phyloP scores from a whole-genome alignment of 495 filamentous ascomycete genomes.

The Viridothelium virens region DNA sequence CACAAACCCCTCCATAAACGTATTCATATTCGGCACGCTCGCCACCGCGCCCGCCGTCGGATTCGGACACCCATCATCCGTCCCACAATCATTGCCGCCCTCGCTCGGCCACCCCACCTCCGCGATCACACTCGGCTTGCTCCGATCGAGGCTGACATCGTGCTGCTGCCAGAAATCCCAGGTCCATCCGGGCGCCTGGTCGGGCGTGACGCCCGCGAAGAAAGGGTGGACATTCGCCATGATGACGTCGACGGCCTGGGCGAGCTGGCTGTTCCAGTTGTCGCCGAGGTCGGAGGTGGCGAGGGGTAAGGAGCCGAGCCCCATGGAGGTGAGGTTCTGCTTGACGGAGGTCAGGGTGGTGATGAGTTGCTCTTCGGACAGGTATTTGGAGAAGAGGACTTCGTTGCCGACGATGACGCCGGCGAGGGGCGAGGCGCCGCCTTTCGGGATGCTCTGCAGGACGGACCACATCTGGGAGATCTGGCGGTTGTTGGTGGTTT shows the following conservation, averaged over 20 bases:
- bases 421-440: slow-evolving; percentile 51
- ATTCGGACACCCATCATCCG: slow-evolving; percentile 45
- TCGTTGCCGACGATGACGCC: slow-evolving; percentile 93
- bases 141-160: slow-evolving; percentile 51
- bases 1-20: slow-evolving; percentile 77
- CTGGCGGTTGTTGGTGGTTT: slow-evolving; percentile 75
- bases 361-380: slow-evolving; percentile 58
- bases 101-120: slow-evolving; percentile 89
- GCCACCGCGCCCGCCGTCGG: slow-evolving; percentile 57
- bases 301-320: slow-evolving; percentile 61
- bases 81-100: slow-evolving; percentile 75
- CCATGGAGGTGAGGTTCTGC: slow-evolving; percentile 56
- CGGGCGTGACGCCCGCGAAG: slow-evolving; percentile 70
- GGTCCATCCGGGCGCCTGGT: slow-evolving; percentile 72
- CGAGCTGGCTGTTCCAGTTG: slow-evolving; percentile 68
- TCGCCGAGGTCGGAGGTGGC: slow-evolving; percentile 86
- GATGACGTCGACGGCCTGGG: slow-evolving; percentile 65
- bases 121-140: slow-evolving; percentile 60
- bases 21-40: slow-evolving; percentile 75
- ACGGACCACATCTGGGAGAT: slow-evolving; percentile 73
- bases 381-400: slow-evolving; percentile 72
- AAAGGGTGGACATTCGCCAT: slow-evolving; percentile 99
- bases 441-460: slow-evolving; percentile 57
- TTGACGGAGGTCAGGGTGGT: slow-evolving; percentile 59
- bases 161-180: slow-evolving; percentile 67